Evolutionary conservation across 441 rosid genomes (phyloP).

Genomic region (Bruguiera hainesii): DNA sequence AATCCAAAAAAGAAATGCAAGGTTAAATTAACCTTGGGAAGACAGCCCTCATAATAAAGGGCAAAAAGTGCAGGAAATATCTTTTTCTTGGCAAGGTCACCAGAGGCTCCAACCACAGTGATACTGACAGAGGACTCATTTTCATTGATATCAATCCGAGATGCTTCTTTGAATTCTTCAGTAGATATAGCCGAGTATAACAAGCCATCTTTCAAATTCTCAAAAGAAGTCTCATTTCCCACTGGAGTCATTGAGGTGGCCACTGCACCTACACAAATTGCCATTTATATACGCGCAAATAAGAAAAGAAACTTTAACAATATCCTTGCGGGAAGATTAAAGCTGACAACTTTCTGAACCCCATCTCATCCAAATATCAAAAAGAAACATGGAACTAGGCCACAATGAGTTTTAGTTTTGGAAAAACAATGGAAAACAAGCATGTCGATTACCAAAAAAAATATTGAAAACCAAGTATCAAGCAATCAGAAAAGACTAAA

Average conservation of each 20-base stretch:
- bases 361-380: background rate
- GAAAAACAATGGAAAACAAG: too few relatives aligned
- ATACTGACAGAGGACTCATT: slow-evolving; percentile 70
- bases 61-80: slow-evolving; percentile 98
- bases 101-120: slow-evolving; percentile 93
- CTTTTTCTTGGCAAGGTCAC: slow-evolving; percentile 95
- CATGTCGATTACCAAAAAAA: background rate
- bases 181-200: slow-evolving; percentile 35
- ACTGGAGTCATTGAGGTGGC: slow-evolving; percentile 38
- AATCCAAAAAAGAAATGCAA: slow-evolving; percentile 2
- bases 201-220: slow-evolving; percentile 46
- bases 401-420: background rate
- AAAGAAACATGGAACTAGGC: background rate
- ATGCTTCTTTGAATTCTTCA: slow-evolving; percentile 36
- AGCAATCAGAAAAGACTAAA: background rate
- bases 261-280: slow-evolving; percentile 49
- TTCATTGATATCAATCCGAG: slow-evolving; percentile 31
- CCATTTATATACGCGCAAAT: slow-evolving; percentile 1
- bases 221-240: slow-evolving; percentile 35
- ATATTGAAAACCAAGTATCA: background rate
- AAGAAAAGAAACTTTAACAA: background rate
- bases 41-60: slow-evolving; percentile 89
- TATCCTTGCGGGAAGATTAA: background rate
- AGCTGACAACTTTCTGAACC: slow-evolving; percentile 7
- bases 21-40: slow-evolving; percentile 57